phyloP scores from a whole-genome alignment of 176 grass and related monocot genomes.

The Raddia guianensis region DNA sequence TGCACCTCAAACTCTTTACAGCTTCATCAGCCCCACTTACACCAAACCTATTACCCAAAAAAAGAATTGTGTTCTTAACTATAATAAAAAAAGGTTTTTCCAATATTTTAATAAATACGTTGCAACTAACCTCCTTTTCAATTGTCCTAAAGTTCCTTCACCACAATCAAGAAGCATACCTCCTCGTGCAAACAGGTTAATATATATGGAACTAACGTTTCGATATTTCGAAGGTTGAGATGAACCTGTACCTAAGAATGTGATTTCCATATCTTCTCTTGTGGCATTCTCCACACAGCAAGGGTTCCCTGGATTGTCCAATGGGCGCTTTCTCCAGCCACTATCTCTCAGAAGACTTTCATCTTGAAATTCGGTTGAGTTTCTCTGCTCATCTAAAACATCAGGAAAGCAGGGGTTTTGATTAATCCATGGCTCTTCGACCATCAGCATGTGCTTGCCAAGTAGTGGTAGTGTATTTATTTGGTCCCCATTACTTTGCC shows the following conservation, averaged over 20 bases:
- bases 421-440: conserved; percentile 84
- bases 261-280: conserved; percentile 93
- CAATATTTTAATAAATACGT: neutral
- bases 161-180: conserved; percentile 94
- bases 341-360: conserved; percentile 45
- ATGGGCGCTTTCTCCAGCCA: conserved; percentile 42
- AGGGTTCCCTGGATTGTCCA: conserved; percentile 51
- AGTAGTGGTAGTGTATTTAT: conserved; percentile 35
- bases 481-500: conserved; percentile 42
- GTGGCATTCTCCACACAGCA: conserved; percentile 69
- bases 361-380: conserved; percentile 48
- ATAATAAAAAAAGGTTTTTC: conserved; percentile 23
- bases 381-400: conserved; percentile 40
- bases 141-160: conserved; percentile 90
- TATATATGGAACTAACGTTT: conserved; percentile 93
- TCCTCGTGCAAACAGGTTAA: conserved; percentile 85
- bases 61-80: conserved; percentile 26
- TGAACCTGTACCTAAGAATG: conserved; percentile 89
- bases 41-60: conserved; percentile 63
- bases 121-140: conserved; percentile 80
- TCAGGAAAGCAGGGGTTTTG: conserved; percentile 38
- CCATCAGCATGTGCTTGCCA: conserved; percentile 51
- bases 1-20: conserved; percentile 71
- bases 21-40: conserved; percentile 79
- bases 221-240: conserved; percentile 95